Base-by-base conservation (phyloP, 192 early-diverging fungal species). In the Spinellus fusiger region DNA sequence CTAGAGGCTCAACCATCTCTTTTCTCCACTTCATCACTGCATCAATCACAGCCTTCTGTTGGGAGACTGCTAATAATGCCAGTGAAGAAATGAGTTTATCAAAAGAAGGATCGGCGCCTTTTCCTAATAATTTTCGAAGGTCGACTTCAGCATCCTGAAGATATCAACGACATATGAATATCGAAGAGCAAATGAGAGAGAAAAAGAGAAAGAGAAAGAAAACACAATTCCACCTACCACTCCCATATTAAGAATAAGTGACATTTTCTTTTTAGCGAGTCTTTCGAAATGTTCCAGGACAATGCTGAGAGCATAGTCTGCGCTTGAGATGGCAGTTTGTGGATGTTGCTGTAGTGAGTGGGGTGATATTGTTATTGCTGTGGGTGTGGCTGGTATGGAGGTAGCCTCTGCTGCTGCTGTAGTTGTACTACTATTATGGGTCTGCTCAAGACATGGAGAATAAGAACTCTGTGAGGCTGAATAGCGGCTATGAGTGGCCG, bases 11-110 rank as follows among this genome's bases (percentile, higher is more conserved):
- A 9, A 78, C 86, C 47, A 84, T 84, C 7, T 59, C 66, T 65
- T 88, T 88, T 47, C 89, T 80, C 90, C 90, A 92, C 5, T 78
- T 74, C 75, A 92, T 78, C 10, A 92, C 75, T 32, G 84, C 67
- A 68, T 91, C 89, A 28, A 91, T 91, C 32, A 97, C 88, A 2
- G 90, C 80, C 26, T 87, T 89, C 16, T 94, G 94, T 60, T 89
- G 88, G 58, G 91, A 88, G 32, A 87, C 80, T 2, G 93, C 89
- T 32, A 93, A 69, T 35, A 84, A 83, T 1, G 91, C 93, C 8
- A 98, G 68, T 12, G 90, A 88, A 28, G 78, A 72, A 26, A 96
- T 61, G 0, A 93, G 75, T 20, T 85, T 84, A 68, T 98, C 96
- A 63, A 98, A 94, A 7, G 76, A 66, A 5, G 77, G 65, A 71